Evolutionary conservation across 805 yeast genomes (phyloP), one percentile per base, ranked within the genome.

Genomic region (Barnettozyma sucrosica): DNA sequence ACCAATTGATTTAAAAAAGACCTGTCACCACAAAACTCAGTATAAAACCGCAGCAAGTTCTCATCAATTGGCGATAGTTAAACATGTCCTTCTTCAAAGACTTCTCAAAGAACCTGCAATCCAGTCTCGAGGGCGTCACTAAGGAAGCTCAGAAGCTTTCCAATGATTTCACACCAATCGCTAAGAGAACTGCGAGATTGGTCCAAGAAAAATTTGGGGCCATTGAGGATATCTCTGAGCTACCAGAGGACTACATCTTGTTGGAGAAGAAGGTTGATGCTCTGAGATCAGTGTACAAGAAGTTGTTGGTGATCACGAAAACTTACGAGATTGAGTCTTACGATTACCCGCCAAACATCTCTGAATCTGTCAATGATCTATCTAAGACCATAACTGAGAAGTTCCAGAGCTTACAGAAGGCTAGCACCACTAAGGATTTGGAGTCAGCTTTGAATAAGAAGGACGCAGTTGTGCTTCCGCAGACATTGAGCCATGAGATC

Each of bases 191-290:
- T 16, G 79, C 82, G 43, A 80, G 93, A 51, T 64, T 83, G 63
- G 79, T 88, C 40, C 92, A 86, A 66, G 96, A 88, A 66, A 77
- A 70, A 56, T 76, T 88, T 24, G 95, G 95, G 42, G 79, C 83
- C 55, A 86, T 82, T 34, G 88, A 83, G 45, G 95, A 88, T 61
- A 83, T 85, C 59, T 83, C 92, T 47, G 90, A 87, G 62, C 74
- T 88, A 54, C 96, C 96, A 28, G 80, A 81, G 49, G 96, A 88
- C 64, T 88, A 86, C 64, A 68, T 83, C 45, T 83, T 80, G 50
- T 75, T 87, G 55, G 95, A 88, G 66, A 71, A 74, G 52, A 80
- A 78, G 57, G 80, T 85, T 51, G 95, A 86, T 59, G 77, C 83
- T 50, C 74, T 47, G 19, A 47, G 50, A 47, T 39, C 50, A 5